Evolutionary conservation across 768 basidiomycete genomes (phyloP), one percentile per base, ranked within the genome.

Genomic region (Auriculariales sp.): DNA sequence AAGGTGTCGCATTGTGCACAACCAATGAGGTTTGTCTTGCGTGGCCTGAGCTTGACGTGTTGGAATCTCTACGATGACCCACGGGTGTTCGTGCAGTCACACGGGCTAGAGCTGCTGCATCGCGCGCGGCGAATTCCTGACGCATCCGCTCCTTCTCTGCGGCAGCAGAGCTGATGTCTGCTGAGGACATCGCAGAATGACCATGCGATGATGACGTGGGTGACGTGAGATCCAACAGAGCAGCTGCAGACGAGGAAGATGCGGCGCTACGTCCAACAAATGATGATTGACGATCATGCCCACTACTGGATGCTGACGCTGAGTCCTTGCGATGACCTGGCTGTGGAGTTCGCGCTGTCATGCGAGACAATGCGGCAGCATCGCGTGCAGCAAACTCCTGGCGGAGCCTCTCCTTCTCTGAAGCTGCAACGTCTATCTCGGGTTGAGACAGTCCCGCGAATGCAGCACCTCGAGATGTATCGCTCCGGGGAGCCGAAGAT

Each of bases 141-240:
- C 81, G 73, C 49, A 87, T 54, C 19, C 71, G 66, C 57, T 85
- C 86, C 61, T 90, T 90, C 62, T 90, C 87, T 4, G 64, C 66
- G 45, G 70, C 32, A 30, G 58, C 73, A 53, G 64, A 48, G 56
- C 58, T 65, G 58, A 33, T 58, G 55, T 61, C 62, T 30, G 64
- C 66, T 42, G 63, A 64, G 17, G 66, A 61, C 4, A 63, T 45
- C 19, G 75, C 73, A 55, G 79, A 79, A 1, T 79, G 69, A 4
- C 80, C 36, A 69, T 59, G 29, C 69, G 70, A 31, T 56, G 59
- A 14, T 53, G 57, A 2, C 54, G 58, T 3, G 61, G 57, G 29
- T 58, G 54, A 42, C 61, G 67, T 3, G 64, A 57, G 19, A 55
- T 4, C 15, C 15, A 7, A n/a, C 24, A 47, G 50, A 28, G 34